These are phyloP conservation scores for Kazachstania psychrophila DNA, from an alignment of 805 yeast species.

Conservation along the genomic window DNA sequence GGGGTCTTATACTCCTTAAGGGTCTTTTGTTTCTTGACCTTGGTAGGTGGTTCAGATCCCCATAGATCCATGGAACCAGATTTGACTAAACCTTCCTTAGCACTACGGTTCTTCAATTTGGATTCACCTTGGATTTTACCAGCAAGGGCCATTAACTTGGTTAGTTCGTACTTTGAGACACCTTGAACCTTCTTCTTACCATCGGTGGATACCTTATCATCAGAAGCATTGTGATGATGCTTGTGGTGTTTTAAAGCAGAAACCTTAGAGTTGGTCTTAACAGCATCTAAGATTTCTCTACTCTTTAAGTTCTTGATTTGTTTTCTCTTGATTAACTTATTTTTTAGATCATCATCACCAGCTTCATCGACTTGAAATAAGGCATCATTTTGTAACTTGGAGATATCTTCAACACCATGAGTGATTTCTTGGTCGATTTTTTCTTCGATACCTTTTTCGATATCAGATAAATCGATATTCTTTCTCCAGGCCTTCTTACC, in stretches of 20 bases:
- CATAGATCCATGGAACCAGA: constrained; percentile 59
- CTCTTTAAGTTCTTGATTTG: constrained; percentile 41
- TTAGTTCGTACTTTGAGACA: constrained; percentile 53
- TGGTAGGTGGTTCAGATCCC: constrained; percentile 33
- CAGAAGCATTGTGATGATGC: constrained; percentile 27
- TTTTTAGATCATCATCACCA: constrained; percentile 42
- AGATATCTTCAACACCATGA: constrained; percentile 26
- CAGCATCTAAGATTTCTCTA: constrained; percentile 59
- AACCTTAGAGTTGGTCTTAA: constrained; percentile 53
- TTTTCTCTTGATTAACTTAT: constrained; percentile 33
- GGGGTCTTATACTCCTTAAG: constrained; percentile 15
- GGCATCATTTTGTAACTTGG: constrained; percentile 19
- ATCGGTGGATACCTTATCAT: constrained; percentile 24
- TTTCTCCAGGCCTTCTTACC: constrained; percentile 96
- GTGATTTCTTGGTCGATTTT: constrained; percentile 47
- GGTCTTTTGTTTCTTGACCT: constrained; percentile 3
- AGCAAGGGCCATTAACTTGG: constrained; percentile 61
- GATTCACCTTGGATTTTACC: constrained; percentile 58
- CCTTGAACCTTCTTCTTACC: constrained; percentile 44
- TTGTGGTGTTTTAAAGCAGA: constrained; percentile 44
- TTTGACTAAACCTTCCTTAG: constrained; percentile 51
- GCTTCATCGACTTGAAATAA: constrained; percentile 51
- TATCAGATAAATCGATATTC: constrained; percentile 77
- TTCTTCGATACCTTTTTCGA: constrained; percentile 61
- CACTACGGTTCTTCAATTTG: constrained; percentile 39